A percentile compares a stretch with the other conserved stretches of the same genome.
phyloP scores from a whole-genome alignment of 2,329 filamentous ascomycete genomes.

The Chrysoporthe puriensis region DNA sequence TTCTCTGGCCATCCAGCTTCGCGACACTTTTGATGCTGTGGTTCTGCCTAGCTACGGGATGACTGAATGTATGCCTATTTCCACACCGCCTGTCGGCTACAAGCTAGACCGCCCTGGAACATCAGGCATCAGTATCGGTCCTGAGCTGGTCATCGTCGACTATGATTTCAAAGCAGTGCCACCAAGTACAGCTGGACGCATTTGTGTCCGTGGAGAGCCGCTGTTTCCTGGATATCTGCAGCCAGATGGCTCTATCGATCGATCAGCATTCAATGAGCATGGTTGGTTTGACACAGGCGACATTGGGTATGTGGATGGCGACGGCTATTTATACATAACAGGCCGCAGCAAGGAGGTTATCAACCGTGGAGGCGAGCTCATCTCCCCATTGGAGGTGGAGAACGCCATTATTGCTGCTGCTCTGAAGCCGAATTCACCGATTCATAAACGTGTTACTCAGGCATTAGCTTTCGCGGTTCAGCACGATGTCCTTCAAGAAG shows the following conservation, averaged over 20 bases:
- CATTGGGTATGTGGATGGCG: constrained; percentile 77
- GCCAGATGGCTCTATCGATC: constrained; percentile 73
- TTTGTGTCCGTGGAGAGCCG: constrained; percentile 81
- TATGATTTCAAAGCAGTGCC: constrained; percentile 68
- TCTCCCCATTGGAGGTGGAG: constrained; percentile 85
- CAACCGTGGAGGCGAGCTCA: constrained; percentile 89
- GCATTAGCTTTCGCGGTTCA: constrained; percentile 23
- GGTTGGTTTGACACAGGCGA: constrained; percentile 89
- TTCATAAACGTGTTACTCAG: constrained; percentile 14
- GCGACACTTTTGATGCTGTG: constrained; percentile 74
- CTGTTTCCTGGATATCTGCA: constrained; percentile 86
- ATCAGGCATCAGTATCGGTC: constrained; percentile 81
- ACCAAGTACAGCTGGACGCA: constrained; percentile 75
- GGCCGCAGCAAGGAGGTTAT: constrained; percentile 94
- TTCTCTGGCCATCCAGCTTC: constrained; percentile 78
- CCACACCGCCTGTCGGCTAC: constrained; percentile 75
- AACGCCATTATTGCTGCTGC: constrained; percentile 51
- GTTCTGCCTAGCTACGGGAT: constrained; percentile 91
- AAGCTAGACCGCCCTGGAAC: constrained; percentile 67
- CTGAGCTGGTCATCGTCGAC: constrained; percentile 79
- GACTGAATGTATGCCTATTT: constrained; percentile 87
- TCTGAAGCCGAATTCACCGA: constrained; percentile 15
- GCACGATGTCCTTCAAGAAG: constrained; percentile 27
- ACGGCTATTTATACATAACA: constrained; percentile 84
- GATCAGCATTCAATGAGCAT: constrained; percentile 70